Conservation (phyloP, 1,284 basidiomycete species). For the Leccinum subrobustum region DNA sequence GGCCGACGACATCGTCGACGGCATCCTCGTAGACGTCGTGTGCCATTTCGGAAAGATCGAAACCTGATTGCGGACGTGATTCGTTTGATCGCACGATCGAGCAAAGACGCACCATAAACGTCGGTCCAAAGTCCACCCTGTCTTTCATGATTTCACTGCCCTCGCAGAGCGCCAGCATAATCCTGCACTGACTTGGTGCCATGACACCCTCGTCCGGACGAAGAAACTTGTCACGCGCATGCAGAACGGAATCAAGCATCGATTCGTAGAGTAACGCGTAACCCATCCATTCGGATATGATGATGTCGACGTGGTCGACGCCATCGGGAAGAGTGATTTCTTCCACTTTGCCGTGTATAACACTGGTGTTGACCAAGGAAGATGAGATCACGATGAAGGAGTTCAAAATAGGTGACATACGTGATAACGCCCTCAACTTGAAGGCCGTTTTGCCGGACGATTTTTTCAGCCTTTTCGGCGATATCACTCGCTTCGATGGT, state of each 20-base stretch:
- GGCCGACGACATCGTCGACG: conserved; percentile 75
- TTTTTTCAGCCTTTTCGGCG: conserved; percentile 78
- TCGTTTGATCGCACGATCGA: background rate
- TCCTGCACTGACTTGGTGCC: conserved; percentile 88
- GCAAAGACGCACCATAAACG: conserved; percentile 71
- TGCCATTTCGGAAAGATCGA: conserved; percentile 82
- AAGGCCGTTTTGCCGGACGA: conserved; percentile 80
- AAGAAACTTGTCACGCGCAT: conserved; percentile 85
- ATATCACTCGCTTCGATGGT: conserved; percentile 93
- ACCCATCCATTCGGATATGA: conserved; percentile 99
- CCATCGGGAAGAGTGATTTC: conserved; percentile 72
- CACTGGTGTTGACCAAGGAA: conserved; percentile 40
- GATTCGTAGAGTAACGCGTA: conserved; percentile 93
- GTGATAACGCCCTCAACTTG: conserved; percentile 64
- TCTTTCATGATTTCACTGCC: conserved; percentile 77
- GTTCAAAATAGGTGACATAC: conserved; percentile 37
- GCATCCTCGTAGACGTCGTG: conserved; percentile 74
- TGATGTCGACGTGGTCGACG: conserved; percentile 83
- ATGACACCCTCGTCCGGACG: conserved; percentile 73
- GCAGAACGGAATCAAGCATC: conserved; percentile 94
- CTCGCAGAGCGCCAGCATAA: conserved; percentile 82
- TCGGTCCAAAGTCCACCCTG: conserved; percentile 84
- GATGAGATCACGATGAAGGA: background rate
- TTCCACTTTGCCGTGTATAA: conserved; percentile 88
- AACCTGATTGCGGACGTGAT: conserved; percentile 49